A percentile compares a stretch with the other conserved stretches of the same genome.
phyloP scores from a whole-genome alignment of 768 basidiomycete species.

The Asterophora lycoperdoides region DNA sequence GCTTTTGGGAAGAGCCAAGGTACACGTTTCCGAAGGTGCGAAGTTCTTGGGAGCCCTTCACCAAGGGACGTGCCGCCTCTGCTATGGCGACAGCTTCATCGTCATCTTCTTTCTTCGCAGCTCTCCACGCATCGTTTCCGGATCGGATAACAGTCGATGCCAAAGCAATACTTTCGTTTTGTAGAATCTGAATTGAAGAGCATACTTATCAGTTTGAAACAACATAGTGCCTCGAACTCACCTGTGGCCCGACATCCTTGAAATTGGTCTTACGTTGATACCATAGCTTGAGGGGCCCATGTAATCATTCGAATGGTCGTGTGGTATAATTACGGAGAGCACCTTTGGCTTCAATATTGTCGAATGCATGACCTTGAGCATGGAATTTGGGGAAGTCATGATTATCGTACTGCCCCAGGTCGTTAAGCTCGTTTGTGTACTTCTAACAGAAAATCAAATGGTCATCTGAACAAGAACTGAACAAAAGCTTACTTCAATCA shows the following conservation, averaged over 20 bases:
- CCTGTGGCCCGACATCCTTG: conserved; percentile 29
- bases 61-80: too few species aligned
- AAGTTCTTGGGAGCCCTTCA: neutral
- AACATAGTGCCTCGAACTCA: conserved; percentile 7
- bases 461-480: too few species aligned
- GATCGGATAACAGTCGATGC: conserved; percentile 7
- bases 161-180: too few species aligned
- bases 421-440: neutral
- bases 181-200: too few species aligned
- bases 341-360: conserved; percentile 31
- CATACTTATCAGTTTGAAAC: neutral
- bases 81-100: too few species aligned
- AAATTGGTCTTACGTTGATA: conserved; percentile 31
- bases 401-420: conserved; percentile 14
- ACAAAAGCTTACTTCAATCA: conserved; percentile 25
- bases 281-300: conserved; percentile 23
- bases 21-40: conserved; percentile 1
- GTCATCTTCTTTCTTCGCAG: conserved; percentile 1
- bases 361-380: conserved; percentile 27
- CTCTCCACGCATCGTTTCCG: too few species aligned
- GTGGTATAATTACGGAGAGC: conserved; percentile 28
- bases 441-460: too few species aligned
- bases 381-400: conserved; percentile 36
- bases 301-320: conserved; percentile 26
- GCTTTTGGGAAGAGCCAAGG: conserved; percentile 2